Percentiles rank a stretch among this genome's conserved stretches.
phyloP scores from a whole-genome alignment of 2,329 filamentous ascomycete species.

The Calonectria naviculata region DNA sequence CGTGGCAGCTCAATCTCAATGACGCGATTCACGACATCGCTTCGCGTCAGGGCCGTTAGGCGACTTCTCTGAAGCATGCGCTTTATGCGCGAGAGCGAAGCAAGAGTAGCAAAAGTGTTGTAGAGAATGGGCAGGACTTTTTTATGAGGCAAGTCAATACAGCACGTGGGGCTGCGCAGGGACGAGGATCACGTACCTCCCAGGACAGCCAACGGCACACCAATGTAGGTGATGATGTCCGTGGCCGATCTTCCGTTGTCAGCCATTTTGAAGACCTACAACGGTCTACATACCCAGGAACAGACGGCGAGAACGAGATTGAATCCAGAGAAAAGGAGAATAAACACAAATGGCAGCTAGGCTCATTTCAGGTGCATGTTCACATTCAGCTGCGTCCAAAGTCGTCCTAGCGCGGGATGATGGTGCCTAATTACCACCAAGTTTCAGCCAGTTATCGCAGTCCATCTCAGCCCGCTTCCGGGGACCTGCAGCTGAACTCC shows the following conservation, averaged over 20 bases:
- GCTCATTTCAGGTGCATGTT: slow-evolving; percentile 14
- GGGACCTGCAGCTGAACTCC: not conserved
- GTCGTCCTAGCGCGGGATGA: not conserved
- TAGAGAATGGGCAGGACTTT: slow-evolving; percentile 72
- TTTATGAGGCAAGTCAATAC: not conserved
- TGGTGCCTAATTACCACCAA: not conserved
- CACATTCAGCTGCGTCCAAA: not conserved
- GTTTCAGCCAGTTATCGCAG: not conserved
- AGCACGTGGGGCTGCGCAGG: not conserved
- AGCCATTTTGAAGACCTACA: slow-evolving; percentile 39
- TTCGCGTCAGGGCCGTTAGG: slow-evolving; percentile 69
- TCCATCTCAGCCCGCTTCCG: not conserved
- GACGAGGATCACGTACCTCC: slow-evolving; percentile 45
- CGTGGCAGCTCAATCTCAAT: slow-evolving; percentile 75
- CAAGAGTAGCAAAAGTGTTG: slow-evolving; percentile 70
- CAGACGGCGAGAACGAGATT: not conserved
- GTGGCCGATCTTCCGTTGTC: slow-evolving; percentile 48
- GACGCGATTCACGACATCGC: slow-evolving; percentile 72
- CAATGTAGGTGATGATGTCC: slow-evolving; percentile 67
- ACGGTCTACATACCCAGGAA: not conserved
- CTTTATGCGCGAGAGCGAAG: slow-evolving; percentile 70
- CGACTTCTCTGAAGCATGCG: slow-evolving; percentile 66
- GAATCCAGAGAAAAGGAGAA: slow-evolving; percentile 11
- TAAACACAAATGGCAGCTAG: slow-evolving; percentile 18
- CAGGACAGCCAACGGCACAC: slow-evolving; percentile 68